These are phyloP conservation scores for Ceratobasidium sp. DNA, from an alignment of 1,284 basidiomycete species.

Conservation along the genomic window DNA sequence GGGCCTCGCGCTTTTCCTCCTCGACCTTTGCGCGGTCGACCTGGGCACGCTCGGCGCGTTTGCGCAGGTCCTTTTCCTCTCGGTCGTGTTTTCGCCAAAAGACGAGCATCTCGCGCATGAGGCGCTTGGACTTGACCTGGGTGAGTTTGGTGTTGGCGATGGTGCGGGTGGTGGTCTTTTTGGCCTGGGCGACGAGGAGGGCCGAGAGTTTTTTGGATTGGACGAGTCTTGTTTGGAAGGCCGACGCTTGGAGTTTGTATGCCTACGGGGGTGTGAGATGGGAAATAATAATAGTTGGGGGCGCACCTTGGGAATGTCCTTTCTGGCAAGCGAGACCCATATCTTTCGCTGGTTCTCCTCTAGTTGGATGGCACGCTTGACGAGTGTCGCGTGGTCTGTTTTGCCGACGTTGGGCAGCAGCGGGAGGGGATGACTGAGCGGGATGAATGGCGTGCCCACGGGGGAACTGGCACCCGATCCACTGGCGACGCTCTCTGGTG, in stretches of 20 bases:
- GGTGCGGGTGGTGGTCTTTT: constrained; percentile 78
- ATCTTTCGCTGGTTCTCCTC: constrained; percentile 87
- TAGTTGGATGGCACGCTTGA: constrained; percentile 73
- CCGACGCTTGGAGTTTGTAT: constrained; percentile 76
- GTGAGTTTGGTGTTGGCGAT: constrained; percentile 87
- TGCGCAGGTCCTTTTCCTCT: constrained; percentile 90
- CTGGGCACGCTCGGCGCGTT: constrained; percentile 93
- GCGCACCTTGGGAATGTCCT: constrained; percentile 79
- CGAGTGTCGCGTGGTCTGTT: constrained; percentile 33
- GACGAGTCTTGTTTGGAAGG: constrained; percentile 65
- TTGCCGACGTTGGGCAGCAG: constrained; percentile 21
- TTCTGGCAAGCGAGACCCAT: constrained; percentile 82
- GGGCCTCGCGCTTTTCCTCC: constrained; percentile 95
- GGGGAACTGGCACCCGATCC: constrained; percentile 20
- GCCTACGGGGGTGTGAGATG: constrained; percentile 59
- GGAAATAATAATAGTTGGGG: constrained; percentile 35
- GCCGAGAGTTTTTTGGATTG: constrained; percentile 81
- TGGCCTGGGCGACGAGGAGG: constrained; percentile 79
- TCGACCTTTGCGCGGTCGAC: constrained; percentile 89
- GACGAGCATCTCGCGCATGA: constrained; percentile 94
- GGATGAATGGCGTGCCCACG: constrained; percentile 19
- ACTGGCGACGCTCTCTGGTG: background rate
- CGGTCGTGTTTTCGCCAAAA: constrained; percentile 99
- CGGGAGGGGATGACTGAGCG: constrained; percentile 16
- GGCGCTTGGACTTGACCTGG: constrained; percentile 83